Evolutionary conservation across 257 asterid genomes (phyloP).

Genomic region (Asclepias syriaca): DNA sequence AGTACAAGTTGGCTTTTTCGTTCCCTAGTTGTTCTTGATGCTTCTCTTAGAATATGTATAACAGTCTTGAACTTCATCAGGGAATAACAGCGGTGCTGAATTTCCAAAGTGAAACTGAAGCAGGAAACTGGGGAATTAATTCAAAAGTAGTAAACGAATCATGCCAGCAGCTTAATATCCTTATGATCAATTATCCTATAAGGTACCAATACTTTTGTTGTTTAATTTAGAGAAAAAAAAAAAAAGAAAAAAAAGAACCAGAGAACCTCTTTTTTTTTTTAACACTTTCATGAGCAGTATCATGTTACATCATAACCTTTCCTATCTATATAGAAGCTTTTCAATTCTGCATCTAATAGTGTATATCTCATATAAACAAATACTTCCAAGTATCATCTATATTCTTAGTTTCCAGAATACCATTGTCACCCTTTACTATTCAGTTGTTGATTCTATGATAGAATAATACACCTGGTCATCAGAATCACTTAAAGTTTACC

Average conservation of each 20-base stretch:
- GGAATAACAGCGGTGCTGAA: conserved; percentile 94
- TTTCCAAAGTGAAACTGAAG: conserved; percentile 79
- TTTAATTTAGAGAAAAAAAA: not conserved
- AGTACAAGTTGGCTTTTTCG: not conserved
- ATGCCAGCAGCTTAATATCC: conserved; percentile 67
- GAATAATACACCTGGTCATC: not conserved
- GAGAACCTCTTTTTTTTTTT: not conserved
- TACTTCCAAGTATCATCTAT: not conserved
- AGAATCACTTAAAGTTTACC: not conserved
- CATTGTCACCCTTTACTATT: not conserved
- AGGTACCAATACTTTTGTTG: conserved; percentile 38
- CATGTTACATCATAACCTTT: not conserved
- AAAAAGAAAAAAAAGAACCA: not conserved
- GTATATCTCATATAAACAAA: not conserved
- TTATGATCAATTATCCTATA: conserved; percentile 91
- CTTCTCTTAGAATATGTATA: conserved; percentile 22
- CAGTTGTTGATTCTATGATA: not conserved
- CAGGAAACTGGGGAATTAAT: conserved; percentile 88
- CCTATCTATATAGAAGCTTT: not conserved
- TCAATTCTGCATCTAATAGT: not conserved
- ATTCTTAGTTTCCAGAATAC: not conserved
- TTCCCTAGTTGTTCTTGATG: conserved; percentile 5
- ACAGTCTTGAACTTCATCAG: conserved; percentile 44
- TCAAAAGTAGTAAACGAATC: conserved; percentile 58
- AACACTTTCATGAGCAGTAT: not conserved